Evolutionary conservation across 83 land plant species (phyloP).

Genomic region (Picea mariana): DNA sequence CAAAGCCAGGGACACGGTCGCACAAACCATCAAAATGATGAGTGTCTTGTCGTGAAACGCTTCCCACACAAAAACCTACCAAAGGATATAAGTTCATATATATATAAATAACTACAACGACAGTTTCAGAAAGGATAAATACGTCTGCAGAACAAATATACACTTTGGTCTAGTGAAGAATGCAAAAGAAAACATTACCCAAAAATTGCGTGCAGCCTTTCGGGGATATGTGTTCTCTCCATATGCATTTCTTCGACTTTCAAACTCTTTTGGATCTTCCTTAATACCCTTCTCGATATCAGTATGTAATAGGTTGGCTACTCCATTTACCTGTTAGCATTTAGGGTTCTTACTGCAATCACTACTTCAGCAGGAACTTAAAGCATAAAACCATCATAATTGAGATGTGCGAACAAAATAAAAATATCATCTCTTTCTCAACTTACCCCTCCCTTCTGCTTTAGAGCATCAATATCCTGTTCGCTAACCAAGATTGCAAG

Average conservation of each 20-base stretch:
- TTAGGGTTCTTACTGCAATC: too few species aligned
- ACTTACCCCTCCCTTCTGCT: conserved; percentile 64
- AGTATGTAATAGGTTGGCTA: conserved; percentile 40
- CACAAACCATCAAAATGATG: conserved; percentile 73
- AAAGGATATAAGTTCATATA: too few species aligned
- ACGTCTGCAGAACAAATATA: too few species aligned
- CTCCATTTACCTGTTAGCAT: too few species aligned
- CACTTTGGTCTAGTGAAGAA: too few species aligned
- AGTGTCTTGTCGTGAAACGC: conserved; percentile 74
- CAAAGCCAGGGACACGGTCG: conserved; percentile 54
- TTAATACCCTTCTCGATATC: conserved; percentile 47
- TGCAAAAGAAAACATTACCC: conserved; percentile 18
- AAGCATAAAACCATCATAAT: too few species aligned
- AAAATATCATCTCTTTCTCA: not conserved
- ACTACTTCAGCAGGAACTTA: too few species aligned
- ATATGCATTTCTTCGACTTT: conserved; percentile 35
- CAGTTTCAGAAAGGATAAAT: too few species aligned
- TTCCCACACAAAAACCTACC: conserved; percentile 67
- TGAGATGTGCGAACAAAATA: too few species aligned
- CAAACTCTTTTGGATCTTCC: conserved; percentile 44
- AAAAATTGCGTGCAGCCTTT: conserved; percentile 57
- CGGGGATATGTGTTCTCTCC: conserved; percentile 71
- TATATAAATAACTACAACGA: too few species aligned
- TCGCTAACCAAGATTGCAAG: conserved; percentile 59
- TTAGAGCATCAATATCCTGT: conserved; percentile 36